Base-by-base conservation (phyloP, 1,139 yeast species). In the Pneumocystis murina region DNA sequence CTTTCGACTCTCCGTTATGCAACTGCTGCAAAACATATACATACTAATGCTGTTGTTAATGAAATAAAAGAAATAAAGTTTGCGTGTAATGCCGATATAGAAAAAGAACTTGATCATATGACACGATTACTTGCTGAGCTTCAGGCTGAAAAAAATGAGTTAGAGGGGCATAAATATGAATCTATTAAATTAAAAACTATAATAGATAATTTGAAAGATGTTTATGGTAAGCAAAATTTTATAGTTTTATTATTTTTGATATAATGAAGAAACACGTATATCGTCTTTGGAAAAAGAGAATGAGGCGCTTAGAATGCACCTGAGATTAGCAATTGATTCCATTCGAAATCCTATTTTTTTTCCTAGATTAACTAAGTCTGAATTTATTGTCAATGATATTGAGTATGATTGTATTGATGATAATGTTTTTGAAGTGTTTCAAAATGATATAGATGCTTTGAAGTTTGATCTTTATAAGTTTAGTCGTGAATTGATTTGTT, bases 1-100 rank as follows among this genome's bases (percentile, higher is more conserved):
- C 73, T 82, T 67, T 86, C 87, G 59, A 87, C 95, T 0, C 75
- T 87, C 65, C 77, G 88, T 66, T 87, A 87, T 71, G 94, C 94
- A 0, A 84, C 83, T 58, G 82, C 85, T 66, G 92, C 88, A 2
- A 86, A 86, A 71, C 79, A 78, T 68, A 86, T 87, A 68, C 80
- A 80, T 66, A 85, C 68, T 41, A 68, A 66, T 48, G 71, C 71
- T 20, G 65, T 68, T 35, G 68, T 68, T 40, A 68, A 69, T 35
- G 71, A 70, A 24, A 48, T 30, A 4, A 48, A 12, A 24, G 55
- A 48, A 48, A 48, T 28, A 20, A 48, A 48, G 33, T 48, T 24
- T 24, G 20, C 28, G 3, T 48, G 55, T 24, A 48, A 48, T 24
- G 55, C 33, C 24, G 55, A 48, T 24, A 48, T 48, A 48, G 55